Base-by-base conservation (phyloP, 371 early-diverging fungal species). In the Choanephora cucurbitarum region DNA sequence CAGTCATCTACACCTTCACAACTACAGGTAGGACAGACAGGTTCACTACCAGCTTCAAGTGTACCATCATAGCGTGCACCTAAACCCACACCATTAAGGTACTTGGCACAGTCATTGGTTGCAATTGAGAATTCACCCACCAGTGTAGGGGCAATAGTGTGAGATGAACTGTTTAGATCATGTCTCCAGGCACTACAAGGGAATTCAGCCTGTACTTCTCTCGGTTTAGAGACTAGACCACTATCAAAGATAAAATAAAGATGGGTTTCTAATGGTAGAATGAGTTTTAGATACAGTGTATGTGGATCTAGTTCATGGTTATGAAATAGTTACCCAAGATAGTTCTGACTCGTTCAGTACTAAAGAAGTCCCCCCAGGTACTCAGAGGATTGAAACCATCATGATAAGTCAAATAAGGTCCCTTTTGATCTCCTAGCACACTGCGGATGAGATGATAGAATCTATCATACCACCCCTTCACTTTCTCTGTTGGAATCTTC, bases 51-150 rank as follows among this genome's bases (percentile, higher is more conserved):
- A 6, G 14, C 31, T 6, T 22, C 56, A 1, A 66, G 11, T 0
- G 85, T 82, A 18, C 90, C 90, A 18, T 89, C 88, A 68, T 79
- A 89, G 6, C 89, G 79, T 11, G 85, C 72, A 1, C 89, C 88
- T 2, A 74, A 55, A 9, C 83, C 82, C 23, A 88, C 72, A 8
- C 91, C 91, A 55, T 91, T 90, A 18, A 90, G 57, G 58, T 81
- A 88, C 10, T 80, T 80, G 3, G 87, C 85, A 56, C 91, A 91
- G 46, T 90, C 91, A 46, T 86, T 90, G 31, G 82, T 85, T 2
- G 90, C 91, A 5, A 84, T 57, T 2, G 87, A 88, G 55, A 85
- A 90, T 60, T 90, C 90, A 28, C 89, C 89, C 0, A 85, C 84
- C 66, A 91, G 81, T 1, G 86, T 85, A 5, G 81, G 81, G 0